These are phyloP conservation scores for Aphanocladium album DNA, from an alignment of 2,329 filamentous ascomycete genomes.

Conservation along the genomic window DNA sequence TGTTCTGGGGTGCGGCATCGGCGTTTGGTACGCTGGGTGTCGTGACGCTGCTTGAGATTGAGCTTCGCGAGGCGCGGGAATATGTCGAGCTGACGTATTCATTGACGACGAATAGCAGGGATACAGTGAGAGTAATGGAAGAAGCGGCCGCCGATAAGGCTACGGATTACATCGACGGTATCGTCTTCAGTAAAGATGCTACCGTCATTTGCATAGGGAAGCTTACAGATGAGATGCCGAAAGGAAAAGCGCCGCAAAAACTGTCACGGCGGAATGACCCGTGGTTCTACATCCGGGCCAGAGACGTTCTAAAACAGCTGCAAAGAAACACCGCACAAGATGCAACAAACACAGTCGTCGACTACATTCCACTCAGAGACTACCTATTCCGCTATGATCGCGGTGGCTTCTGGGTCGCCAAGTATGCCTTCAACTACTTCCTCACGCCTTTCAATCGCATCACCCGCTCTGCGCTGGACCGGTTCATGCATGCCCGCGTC, in stretches of 20 bases:
- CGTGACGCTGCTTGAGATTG: constrained; percentile 58
- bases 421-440: constrained; percentile 60
- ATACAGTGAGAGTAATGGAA: constrained; percentile 39
- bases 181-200: constrained; percentile 52
- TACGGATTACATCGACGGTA: constrained; percentile 64
- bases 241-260: constrained; percentile 27
- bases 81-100: constrained; percentile 57
- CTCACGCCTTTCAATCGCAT: constrained; percentile 58
- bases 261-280: constrained; percentile 59
- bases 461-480: constrained; percentile 57
- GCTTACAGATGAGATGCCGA: constrained; percentile 43
- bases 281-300: constrained; percentile 70
- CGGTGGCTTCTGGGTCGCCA: constrained; percentile 58
- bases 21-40: constrained; percentile 64
- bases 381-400: constrained; percentile 63
- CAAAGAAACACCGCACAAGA: neutral
- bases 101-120: constrained; percentile 35
- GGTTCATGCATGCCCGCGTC: constrained; percentile 57
- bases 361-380: constrained; percentile 57
- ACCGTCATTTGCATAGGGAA: constrained; percentile 58
- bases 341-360: constrained; percentile 24
- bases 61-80: constrained; percentile 47
- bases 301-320: constrained; percentile 33
- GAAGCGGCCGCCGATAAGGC: constrained; percentile 33
- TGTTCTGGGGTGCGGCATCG: constrained; percentile 61